Evolutionary conservation across 768 basidiomycete species (phyloP), one percentile per base, ranked within the genome.

Genomic region (Naganishia onofrii): DNA sequence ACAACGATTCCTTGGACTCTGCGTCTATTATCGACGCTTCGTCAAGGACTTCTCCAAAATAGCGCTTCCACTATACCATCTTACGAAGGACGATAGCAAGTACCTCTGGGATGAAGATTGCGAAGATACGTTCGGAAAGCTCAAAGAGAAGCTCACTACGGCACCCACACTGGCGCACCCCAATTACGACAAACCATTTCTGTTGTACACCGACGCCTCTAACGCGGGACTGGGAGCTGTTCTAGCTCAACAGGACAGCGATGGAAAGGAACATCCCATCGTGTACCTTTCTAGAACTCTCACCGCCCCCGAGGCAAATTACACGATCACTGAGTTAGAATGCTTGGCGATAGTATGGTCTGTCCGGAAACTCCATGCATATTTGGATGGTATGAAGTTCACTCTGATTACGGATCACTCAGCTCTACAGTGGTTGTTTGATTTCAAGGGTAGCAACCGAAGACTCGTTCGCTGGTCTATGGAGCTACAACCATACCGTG

Each of bases 11-110:
- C 34, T 66, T 36, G n/a, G n/a, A n/a, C n/a, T n/a, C n/a, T n/a
- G n/a, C n/a, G n/a, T n/a, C n/a, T n/a, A n/a, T n/a, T n/a, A 76
- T 58, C 71, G 74, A 8, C 71, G 71, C 29, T 78, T 75, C 53
- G 70, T 78, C 42, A 53, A 52, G 19, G 51, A 52, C 51, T 52
- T 52, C 48, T 52, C 77, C 1, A 26, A 32, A 31, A 57, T 71
- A 9, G 66, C 72, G 17, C 21, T 29, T 26, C 70, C 74, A 21
- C 48, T 75, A 6, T 68, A 56, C 19, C 29, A 21, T 21, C 55
- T 75, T 10, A 66, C 60, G 21, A 42, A 34, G 17, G 73, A 71
- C 23, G 63, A 68, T n/a, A 17, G 44, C 9, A 36, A 36, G 36
- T 36, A 36, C 12, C 6, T 36, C 36, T 36, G 36, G 36, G 36